Conservation (phyloP, 2,329 filamentous ascomycete genomes). For the Apiospora saccharicola region DNA sequence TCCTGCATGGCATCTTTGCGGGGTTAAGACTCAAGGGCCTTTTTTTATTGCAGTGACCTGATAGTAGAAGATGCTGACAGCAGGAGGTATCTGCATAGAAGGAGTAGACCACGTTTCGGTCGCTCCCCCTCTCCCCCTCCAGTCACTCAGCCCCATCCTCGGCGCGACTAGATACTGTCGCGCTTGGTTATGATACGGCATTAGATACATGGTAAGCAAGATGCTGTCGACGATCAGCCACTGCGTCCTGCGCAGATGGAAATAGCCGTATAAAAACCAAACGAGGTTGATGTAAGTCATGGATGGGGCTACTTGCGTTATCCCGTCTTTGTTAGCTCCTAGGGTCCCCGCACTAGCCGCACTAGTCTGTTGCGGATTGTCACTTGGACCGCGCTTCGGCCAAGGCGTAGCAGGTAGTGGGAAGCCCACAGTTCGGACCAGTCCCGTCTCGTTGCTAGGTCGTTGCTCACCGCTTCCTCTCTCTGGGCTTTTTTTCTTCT, state of each 20-base stretch:
- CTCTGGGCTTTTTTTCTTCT: not conserved
- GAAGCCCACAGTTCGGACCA: conserved; percentile 21
- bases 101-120: not conserved
- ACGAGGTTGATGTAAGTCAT: conserved; percentile 24
- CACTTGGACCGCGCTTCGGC: conserved; percentile 13
- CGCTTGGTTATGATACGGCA: not conserved
- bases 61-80: conserved; percentile 19
- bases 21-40: conserved; percentile 1
- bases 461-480: conserved; percentile 5
- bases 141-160: not conserved
- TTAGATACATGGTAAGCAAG: not conserved
- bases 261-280: conserved; percentile 10
- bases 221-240: conserved; percentile 1
- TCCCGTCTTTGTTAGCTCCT: conserved; percentile 6
- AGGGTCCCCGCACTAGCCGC: conserved; percentile 23
- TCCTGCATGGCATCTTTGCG: conserved; percentile 18
- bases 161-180: not conserved
- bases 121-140: not conserved
- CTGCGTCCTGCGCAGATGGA: not conserved
- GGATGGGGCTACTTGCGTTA: conserved; percentile 21
- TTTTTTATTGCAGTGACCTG: conserved; percentile 8
- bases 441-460: conserved; percentile 15
- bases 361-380: conserved; percentile 18
- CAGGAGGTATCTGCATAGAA: conserved; percentile 18
- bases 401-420: conserved; percentile 8